These are phyloP conservation scores for Ascochyta pisi DNA, from an alignment of 2,329 filamentous ascomycete genomes.

Conservation along the genomic window DNA sequence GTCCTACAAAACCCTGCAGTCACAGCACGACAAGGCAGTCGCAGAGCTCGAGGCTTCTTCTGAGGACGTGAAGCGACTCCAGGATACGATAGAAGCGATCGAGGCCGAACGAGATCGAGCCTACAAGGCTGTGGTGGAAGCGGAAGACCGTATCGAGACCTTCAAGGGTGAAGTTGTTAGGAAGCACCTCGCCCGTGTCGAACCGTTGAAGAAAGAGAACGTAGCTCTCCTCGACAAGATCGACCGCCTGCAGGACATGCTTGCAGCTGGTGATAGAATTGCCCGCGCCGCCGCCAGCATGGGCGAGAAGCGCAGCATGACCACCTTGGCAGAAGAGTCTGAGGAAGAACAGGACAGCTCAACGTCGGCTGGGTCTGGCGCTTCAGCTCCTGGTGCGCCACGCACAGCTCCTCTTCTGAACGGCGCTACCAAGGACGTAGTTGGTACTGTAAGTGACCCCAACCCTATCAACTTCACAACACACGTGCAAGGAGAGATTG, in stretches of 20 bases:
- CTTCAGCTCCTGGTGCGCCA: conserved; percentile 4
- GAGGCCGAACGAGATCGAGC: conserved; percentile 32
- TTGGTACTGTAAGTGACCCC: conserved; percentile 45
- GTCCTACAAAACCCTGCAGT: conserved; percentile 24
- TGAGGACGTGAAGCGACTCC: conserved; percentile 21
- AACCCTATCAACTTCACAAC: neutral
- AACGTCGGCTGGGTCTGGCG: neutral
- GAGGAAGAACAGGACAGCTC: conserved; percentile 26
- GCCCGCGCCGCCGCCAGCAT: conserved; percentile 45
- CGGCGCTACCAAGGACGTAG: conserved; percentile 32
- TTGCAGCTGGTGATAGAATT: conserved; percentile 45
- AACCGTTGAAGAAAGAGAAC: conserved; percentile 45
- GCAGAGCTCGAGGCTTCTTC: conserved; percentile 13
- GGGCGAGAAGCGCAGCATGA: conserved; percentile 44
- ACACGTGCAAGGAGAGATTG: conserved; percentile 1
- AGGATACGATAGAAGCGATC: conserved; percentile 20
- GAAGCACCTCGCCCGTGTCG: conserved; percentile 45
- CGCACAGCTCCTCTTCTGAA: conserved; percentile 10
- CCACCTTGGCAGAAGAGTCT: conserved; percentile 40
- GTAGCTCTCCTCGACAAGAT: conserved; percentile 40
- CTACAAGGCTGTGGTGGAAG: conserved; percentile 30
- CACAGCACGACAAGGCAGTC: conserved; percentile 26
- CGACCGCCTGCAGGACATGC: conserved; percentile 44
- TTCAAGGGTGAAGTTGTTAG: conserved; percentile 47
- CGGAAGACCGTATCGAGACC: conserved; percentile 42